Evolutionary conservation across 2,329 filamentous ascomycete genomes (phyloP).

Genomic region (Fusarium sp.): DNA sequence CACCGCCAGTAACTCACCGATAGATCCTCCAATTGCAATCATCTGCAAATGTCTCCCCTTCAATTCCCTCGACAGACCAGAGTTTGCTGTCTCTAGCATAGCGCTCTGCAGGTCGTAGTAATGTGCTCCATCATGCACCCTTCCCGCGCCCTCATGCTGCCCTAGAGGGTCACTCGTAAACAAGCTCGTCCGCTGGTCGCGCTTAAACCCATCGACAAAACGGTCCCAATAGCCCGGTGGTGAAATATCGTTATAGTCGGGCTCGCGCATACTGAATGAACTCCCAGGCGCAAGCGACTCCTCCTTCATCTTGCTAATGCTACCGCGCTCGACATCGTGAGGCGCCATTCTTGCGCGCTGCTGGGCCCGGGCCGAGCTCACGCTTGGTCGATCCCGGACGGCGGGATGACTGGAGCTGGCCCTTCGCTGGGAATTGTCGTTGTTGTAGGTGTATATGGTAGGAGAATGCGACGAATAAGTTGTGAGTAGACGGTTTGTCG

Average conservation of each 20-base stretch:
- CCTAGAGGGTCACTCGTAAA: conserved; percentile 62
- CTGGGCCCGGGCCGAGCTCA: conserved; percentile 40
- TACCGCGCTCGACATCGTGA: conserved; percentile 69
- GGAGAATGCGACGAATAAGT: conserved; percentile 33
- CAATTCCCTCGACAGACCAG: conserved; percentile 81
- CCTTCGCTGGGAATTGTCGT: conserved; percentile 24
- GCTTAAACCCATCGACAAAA: conserved; percentile 74
- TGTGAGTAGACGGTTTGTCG: conserved; percentile 38
- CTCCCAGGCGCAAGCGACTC: conserved; percentile 68
- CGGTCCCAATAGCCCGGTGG: conserved; percentile 57
- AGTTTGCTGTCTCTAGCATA: conserved; percentile 81
- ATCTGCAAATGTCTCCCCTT: conserved; percentile 93
- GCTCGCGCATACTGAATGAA: conserved; percentile 67
- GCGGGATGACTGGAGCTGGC: conserved; percentile 41
- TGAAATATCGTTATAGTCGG: conserved; percentile 59
- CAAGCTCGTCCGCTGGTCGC: conserved; percentile 68
- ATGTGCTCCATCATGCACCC: conserved; percentile 59
- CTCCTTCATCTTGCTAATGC: conserved; percentile 69
- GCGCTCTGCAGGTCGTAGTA: conserved; percentile 71
- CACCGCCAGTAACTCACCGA: conserved; percentile 67
- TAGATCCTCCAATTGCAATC: conserved; percentile 96
- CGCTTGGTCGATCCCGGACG: conserved; percentile 37
- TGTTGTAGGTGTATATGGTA: conserved; percentile 21
- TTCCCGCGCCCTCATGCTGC: conserved; percentile 51
- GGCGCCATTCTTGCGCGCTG: conserved; percentile 59